Base-by-base conservation (phyloP, 768 basidiomycete species). In the Gymnopilus junonius region DNA sequence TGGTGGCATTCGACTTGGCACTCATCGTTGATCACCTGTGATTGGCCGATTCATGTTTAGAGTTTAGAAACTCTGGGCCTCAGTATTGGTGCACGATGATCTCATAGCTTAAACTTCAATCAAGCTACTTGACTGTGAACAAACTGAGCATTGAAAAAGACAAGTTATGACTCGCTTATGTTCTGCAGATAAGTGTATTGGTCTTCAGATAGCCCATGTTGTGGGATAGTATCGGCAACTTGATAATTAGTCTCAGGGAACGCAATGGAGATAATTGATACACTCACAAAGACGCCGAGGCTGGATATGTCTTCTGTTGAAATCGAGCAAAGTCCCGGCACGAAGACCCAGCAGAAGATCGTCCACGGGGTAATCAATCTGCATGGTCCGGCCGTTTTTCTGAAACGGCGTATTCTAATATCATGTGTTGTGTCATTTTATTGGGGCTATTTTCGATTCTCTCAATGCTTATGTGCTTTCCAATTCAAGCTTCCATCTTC, bases 381-480 rank as follows among this genome's bases (percentile, higher is more conserved):
- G 48, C 45, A 69, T 71, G 70, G 20, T 73, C 71, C 71, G 67
- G 70, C 68, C 71, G 71, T 57, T 59, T 64, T 68, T 68, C 61
- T 55, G 39, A 31, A 50, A 20, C 42, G 23, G 51, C 50, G 23
- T n/a, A 58, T 50, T n/a, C n/a, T n/a, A n/a, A n/a, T n/a, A n/a
- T n/a, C n/a, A n/a, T n/a, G n/a, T n/a, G n/a, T n/a, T n/a, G n/a
- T n/a, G n/a, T n/a, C n/a, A n/a, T n/a, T n/a, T n/a, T n/a, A n/a
- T n/a, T n/a, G n/a, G n/a, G n/a, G n/a, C n/a, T n/a, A n/a, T n/a
- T n/a, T n/a, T n/a, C 42, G 51, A 54, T 15, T 35, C 59, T 59
- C 57, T 27, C 55, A 67, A 70, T 67, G 65, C 74, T 71, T 63
- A 76, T 72, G 76, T 76, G 74, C 76, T 65, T 59, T 62, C 71